Evolutionary conservation across 441 rosid genomes (phyloP), one percentile per base, ranked within the genome.

Genomic region (Codiaeum variegatum): DNA sequence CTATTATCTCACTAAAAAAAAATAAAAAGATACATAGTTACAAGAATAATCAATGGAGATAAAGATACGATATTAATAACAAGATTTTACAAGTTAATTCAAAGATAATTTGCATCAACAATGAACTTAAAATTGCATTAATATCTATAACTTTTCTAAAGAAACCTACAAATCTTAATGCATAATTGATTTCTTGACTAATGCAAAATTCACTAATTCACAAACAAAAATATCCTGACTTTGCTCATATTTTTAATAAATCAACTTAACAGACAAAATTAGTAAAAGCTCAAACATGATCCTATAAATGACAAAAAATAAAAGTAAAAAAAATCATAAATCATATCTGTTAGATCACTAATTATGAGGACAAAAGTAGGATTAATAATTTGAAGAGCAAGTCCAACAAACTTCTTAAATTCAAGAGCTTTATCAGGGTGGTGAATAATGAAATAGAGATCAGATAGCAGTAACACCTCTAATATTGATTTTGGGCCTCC

Each of bases 391-490:
- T 88, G 82, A 66, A 94, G 93, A 79, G 88, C 86, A 47, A 91
- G 87, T 10, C 85, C 92, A 23, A 91, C 78, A 31, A 82, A 69
- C 59, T 74, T 78, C 68, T 62, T 84, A 81, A 94, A 94, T 72
- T 91, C 90, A 29, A 77, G 71, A 65, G 98, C 98, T 83, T 97
- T 88, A 23, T 88, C 84, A 49, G 97, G 97, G 32, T 90, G 87
- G 82, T 89, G 94, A 70, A 91, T 93, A 66, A 97, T 92, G 85
- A 94, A 94, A 81, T 94, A 97, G 73, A 92, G 99, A 86, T 94
- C n/a, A n/a, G n/a, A 94, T 23, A 94, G 87, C 85, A 92, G 99
- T 77, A 94, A 97, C 55, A 82, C 88, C 99, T 96, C 91, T 40
- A 90, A 75, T 80, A 91, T 86, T 8, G 87, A 84, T 67, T 90